Conservation (phyloP, 2,329 filamentous ascomycete genomes). For the Diaporthe vaccinii region DNA sequence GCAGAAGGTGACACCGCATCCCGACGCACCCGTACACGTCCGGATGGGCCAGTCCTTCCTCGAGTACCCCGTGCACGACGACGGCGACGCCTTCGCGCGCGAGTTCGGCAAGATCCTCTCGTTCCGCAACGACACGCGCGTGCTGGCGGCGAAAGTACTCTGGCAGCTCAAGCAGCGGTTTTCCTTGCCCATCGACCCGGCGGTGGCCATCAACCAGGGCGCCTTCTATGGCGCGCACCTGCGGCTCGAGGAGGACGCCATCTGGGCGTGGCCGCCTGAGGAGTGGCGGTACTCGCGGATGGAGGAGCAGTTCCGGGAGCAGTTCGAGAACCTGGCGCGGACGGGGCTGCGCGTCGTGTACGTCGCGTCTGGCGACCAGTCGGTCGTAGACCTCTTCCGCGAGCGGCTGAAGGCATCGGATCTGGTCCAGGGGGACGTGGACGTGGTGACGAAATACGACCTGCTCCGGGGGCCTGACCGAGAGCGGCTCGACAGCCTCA, state of each 20-base stretch:
- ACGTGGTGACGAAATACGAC: slow-evolving; percentile 51
- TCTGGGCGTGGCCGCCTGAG: slow-evolving; percentile 48
- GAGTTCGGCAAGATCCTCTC: slow-evolving; percentile 52
- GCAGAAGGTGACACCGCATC: slow-evolving; percentile 41
- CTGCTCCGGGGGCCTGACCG: slow-evolving; percentile 44
- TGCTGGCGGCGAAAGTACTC: slow-evolving; percentile 48
- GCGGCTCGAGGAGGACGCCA: slow-evolving; percentile 50
- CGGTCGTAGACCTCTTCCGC: slow-evolving; percentile 47
- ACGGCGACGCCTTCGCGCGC: slow-evolving; percentile 51
- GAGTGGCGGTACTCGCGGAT: slow-evolving; percentile 50
- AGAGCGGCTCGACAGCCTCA: slow-evolving; percentile 44
- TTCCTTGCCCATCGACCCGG: slow-evolving; percentile 45
- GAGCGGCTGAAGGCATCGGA: slow-evolving; percentile 37
- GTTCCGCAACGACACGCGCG: slow-evolving; percentile 50
- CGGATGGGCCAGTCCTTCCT: slow-evolving; percentile 52
- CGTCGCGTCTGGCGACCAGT: slow-evolving; percentile 49
- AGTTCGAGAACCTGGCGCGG: slow-evolving; percentile 46
- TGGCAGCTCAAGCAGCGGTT: slow-evolving; percentile 44
- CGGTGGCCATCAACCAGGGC: slow-evolving; percentile 43
- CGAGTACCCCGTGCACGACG: slow-evolving; percentile 53
- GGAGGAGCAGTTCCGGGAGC: slow-evolving; percentile 50
- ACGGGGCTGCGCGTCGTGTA: slow-evolving; percentile 48
- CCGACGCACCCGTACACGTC: slow-evolving; percentile 46
- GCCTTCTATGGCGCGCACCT: slow-evolving; percentile 51
- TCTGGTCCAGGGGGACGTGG: slow-evolving; percentile 41